Evolutionary conservation across 768 basidiomycete species (phyloP).

Genomic region (Pleurotus tuoliensis): DNA sequence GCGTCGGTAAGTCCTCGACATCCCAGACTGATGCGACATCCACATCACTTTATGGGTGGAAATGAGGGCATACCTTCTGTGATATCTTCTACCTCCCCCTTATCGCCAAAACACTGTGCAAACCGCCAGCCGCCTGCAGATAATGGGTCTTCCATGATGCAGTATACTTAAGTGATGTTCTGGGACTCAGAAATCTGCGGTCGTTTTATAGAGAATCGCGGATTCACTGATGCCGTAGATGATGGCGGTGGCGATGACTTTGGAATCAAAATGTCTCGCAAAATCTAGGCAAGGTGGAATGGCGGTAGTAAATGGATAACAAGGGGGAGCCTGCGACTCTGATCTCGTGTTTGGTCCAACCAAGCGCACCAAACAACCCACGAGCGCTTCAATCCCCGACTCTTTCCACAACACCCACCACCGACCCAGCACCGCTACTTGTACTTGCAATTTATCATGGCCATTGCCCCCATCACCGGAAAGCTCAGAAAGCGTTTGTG

Average conservation of each 20-base stretch:
- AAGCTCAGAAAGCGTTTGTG: constrained; percentile 91
- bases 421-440: constrained; percentile 20
- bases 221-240: constrained; percentile 14
- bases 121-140: constrained; percentile 94
- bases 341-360: constrained; percentile 16
- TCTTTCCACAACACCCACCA: constrained; percentile 18
- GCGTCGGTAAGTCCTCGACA: constrained; percentile 8
- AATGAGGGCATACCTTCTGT: constrained; percentile 75
- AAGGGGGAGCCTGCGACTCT: constrained; percentile 13
- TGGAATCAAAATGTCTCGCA: constrained; percentile 8
- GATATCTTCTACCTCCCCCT: constrained; percentile 98
- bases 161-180: constrained; percentile 15
- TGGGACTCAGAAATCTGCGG: constrained; percentile 16
- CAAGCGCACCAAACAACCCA: neutral
- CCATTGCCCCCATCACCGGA: constrained; percentile 90
- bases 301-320: constrained; percentile 17
- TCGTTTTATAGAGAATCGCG: constrained; percentile 12
- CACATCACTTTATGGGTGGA: neutral
- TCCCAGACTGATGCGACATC: constrained; percentile 9
- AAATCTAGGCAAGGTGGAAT: constrained; percentile 6
- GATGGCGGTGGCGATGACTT: constrained; percentile 5
- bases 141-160: constrained; percentile 79
- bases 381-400: neutral
- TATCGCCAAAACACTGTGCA: constrained; percentile 99
- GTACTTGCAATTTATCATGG: constrained; percentile 41